phyloP scores from a whole-genome alignment of 805 yeast species.

The Ogataea neopini region DNA sequence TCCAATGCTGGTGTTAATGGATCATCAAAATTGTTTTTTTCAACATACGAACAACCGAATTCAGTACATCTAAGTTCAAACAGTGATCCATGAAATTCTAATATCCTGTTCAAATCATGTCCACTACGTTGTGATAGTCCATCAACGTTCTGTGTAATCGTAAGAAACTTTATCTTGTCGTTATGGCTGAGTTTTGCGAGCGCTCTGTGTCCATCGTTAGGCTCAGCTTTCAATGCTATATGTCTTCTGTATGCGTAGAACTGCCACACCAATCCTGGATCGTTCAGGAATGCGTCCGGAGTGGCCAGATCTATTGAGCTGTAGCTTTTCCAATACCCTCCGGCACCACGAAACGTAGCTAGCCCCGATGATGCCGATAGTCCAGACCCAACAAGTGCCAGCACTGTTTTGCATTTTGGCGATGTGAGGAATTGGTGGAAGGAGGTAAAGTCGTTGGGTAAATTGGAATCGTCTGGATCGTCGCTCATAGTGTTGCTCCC shows the following conservation, averaged over 20 bases:
- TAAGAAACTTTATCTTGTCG: conserved; percentile 45
- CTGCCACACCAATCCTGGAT: conserved; percentile 90
- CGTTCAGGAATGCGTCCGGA: conserved; percentile 82
- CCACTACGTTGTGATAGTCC: conserved; percentile 69
- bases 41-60: conserved; percentile 66
- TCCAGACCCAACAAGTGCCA: conserved; percentile 82
- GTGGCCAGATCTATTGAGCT: conserved; percentile 85
- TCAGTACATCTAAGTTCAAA: conserved; percentile 75
- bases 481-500: not conserved
- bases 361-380: conserved; percentile 77
- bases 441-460: no score
- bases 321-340: conserved; percentile 76
- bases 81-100: conserved; percentile 79
- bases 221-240: conserved; percentile 63
- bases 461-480: no score
- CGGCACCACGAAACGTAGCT: conserved; percentile 69
- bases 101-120: conserved; percentile 51
- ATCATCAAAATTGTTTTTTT: conserved; percentile 49
- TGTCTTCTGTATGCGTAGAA: conserved; percentile 72
- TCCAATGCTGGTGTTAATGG: conserved; percentile 52
- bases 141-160: conserved; percentile 84
- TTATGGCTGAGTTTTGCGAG: conserved; percentile 60
- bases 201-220: conserved; percentile 74
- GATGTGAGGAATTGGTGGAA: conserved; percentile 47
- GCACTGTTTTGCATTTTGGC: conserved; percentile 45